These are phyloP conservation scores for Wickerhamomyces tratensis DNA, from an alignment of 805 yeast species.

Conservation along the genomic window DNA sequence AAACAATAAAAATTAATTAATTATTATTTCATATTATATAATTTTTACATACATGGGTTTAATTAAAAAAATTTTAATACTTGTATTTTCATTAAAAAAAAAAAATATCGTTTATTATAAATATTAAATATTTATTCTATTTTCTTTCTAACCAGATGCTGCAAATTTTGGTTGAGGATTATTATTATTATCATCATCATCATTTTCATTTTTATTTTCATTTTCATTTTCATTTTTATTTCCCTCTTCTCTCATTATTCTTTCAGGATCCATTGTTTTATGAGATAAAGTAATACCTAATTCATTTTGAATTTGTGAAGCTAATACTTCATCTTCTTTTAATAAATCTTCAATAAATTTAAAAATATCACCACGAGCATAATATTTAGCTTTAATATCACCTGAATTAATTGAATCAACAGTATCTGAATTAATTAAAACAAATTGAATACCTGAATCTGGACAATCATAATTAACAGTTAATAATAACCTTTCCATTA, in stretches of 20 bases:
- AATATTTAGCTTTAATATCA: slow-evolving; percentile 32
- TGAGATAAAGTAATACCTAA: slow-evolving; percentile 1
- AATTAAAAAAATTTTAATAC: too few relatives aligned
- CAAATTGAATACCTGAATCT: slow-evolving; percentile 42
- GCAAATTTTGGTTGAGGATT: not conserved
- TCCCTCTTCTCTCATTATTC: too few relatives aligned
- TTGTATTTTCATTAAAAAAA: too few relatives aligned
- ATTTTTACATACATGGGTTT: not conserved
- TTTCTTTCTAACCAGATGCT: not conserved
- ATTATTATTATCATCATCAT: too few relatives aligned
- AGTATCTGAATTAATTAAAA: slow-evolving; percentile 35
- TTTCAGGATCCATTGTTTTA: not conserved
- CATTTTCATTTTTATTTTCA: not conserved
- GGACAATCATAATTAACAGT: slow-evolving; percentile 52
- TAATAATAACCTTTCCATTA: slow-evolving; percentile 40
- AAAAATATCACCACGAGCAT: slow-evolving; percentile 32
- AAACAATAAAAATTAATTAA: too few relatives aligned
- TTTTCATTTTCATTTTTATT: too few relatives aligned
- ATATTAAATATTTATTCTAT: too few relatives aligned
- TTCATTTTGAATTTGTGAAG: slow-evolving; percentile 23
- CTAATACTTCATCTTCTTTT: slow-evolving; percentile 31
- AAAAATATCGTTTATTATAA: too few relatives aligned
- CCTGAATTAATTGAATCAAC: slow-evolving; percentile 28
- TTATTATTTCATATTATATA: too few relatives aligned
- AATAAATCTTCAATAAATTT: slow-evolving; percentile 30